Evolutionary conservation across 2,329 filamentous ascomycete species (phyloP), one percentile per base, ranked within the genome.

Genomic region (Exophiala sp.): DNA sequence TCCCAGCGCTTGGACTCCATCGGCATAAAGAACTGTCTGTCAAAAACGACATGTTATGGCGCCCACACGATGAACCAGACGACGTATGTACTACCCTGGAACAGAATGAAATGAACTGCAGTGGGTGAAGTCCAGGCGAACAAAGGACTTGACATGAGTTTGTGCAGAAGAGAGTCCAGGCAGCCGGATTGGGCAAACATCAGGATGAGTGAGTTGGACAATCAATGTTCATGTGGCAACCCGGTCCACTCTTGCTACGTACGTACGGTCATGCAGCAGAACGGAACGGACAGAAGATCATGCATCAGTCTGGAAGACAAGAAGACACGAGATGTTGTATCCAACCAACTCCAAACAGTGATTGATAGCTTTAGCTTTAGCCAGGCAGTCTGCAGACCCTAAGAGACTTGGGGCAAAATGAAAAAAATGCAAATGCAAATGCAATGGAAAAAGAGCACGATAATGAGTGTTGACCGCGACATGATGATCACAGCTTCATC

Each of bases 1-100:
- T 16, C 35, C 48, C 2, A 56, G 43, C 16, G 53, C 46, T 16
- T 57, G 51, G 50, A 50, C 13, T 29, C 43, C 43, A 10, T 43
- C 43, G 8, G 21, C 51, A 1, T 46, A 34, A 47, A 39, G 14
- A 19, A 16, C 22, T 11, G 23, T 23, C 24, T 38, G 18, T 22
- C 19, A 18, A 23, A 13, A 37, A 29, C 14, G 22, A 47, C 18
- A 13, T 19, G 42, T 27, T 27, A 27, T 27, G 24, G 24, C 5
- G 30, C 9, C 14, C n/a, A 10, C n/a, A 10, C 19, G 14, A n/a
- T 34, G 30, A 34, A 13, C 27, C 9, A 19, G 22, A 42, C 39
- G 22, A 24, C 39, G 14, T 13, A 8, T 43, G 41, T 43, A 43
- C 41, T 19, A 43, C 24, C 41, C 27, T 16, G 29, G 14, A 21